These are phyloP conservation scores for Boletus rex-veris DNA, from an alignment of 768 basidiomycete genomes.

Conservation along the genomic window DNA sequence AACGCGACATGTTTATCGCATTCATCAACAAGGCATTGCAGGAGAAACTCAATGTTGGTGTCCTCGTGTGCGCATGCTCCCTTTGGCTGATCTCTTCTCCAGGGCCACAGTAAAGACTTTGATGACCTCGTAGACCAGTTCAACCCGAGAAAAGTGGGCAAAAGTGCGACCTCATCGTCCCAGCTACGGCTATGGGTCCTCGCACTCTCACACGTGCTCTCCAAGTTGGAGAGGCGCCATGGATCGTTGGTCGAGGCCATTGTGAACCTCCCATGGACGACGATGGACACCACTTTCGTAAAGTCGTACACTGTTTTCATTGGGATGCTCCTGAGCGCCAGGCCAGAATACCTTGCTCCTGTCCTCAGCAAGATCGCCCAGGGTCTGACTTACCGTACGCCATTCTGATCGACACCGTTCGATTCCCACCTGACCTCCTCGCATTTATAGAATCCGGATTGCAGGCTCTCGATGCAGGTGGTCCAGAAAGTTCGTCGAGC, in stretches of 20 bases:
- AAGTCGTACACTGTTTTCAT: constrained; percentile 87
- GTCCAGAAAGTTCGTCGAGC: constrained; percentile 59
- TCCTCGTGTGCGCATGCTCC: constrained; percentile 8
- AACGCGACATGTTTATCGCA: constrained; percentile 79
- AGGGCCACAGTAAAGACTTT: constrained; percentile 77
- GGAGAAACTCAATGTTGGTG: constrained; percentile 64
- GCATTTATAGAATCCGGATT: constrained; percentile 60
- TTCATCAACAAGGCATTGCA: constrained; percentile 80
- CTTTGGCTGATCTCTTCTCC: constrained; percentile 14
- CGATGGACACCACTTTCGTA: constrained; percentile 81
- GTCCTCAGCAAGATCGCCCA: constrained; percentile 79
- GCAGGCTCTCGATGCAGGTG: constrained; percentile 52
- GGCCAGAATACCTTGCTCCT: constrained; percentile 86
- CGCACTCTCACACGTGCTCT: constrained; percentile 89
- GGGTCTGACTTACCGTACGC: constrained; percentile 87
- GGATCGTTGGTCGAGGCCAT: constrained; percentile 81
- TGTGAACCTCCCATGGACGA: constrained; percentile 87
- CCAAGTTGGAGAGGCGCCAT: constrained; percentile 80
- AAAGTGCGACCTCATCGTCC: constrained; percentile 34
- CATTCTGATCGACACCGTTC: background rate
- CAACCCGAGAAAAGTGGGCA: constrained; percentile 43
- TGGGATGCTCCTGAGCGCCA: constrained; percentile 86
- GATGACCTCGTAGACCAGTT: constrained; percentile 91
- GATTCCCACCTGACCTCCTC: constrained; percentile 4
- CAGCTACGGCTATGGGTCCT: constrained; percentile 79